These are phyloP conservation scores for Lathyrus oleraceus DNA, from an alignment of 306 rosid genomes.

Conservation along the genomic window DNA sequence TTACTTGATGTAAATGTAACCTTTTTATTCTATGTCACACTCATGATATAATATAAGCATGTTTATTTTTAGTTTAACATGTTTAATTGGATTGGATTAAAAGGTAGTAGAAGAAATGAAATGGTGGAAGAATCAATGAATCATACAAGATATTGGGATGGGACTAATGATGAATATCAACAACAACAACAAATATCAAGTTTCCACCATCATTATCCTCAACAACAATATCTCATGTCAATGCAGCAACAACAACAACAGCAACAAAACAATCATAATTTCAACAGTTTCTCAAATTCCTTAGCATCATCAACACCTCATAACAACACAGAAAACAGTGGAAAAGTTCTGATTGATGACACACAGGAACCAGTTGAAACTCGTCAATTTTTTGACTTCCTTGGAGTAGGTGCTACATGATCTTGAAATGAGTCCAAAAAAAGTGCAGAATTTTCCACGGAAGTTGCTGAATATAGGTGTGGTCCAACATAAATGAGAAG, in stretches of 20 bases:
- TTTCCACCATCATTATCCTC: constrained; percentile 37
- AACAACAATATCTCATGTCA: constrained; percentile 35
- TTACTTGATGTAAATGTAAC: background rate
- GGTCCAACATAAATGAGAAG: constrained; percentile 65
- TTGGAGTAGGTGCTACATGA: constrained; percentile 92
- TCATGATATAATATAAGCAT: background rate
- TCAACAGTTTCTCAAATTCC: constrained; percentile 42
- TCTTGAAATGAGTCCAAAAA: constrained; percentile 35
- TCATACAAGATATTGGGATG: constrained; percentile 45
- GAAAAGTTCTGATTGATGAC: constrained; percentile 22
- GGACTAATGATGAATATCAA: constrained; percentile 21
- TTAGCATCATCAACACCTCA: constrained; percentile 16
- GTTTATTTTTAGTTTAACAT: background rate
- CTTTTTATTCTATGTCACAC: background rate
- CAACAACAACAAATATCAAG: constrained; percentile 6
- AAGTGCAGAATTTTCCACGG: constrained; percentile 42
- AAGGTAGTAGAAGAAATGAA: constrained; percentile 47
- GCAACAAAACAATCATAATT: constrained; percentile 36
- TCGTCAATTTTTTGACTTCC: constrained; percentile 77
- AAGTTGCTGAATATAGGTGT: constrained; percentile 50
- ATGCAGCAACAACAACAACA: constrained; percentile 40
- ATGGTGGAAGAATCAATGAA: constrained; percentile 18
- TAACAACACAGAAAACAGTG: constrained; percentile 36
- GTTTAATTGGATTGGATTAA: constrained; percentile 1
- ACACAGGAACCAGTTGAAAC: constrained; percentile 50